Evolutionary conservation across 495 filamentous ascomycete genomes (phyloP).

Genomic region (Oidiodendron maius): DNA sequence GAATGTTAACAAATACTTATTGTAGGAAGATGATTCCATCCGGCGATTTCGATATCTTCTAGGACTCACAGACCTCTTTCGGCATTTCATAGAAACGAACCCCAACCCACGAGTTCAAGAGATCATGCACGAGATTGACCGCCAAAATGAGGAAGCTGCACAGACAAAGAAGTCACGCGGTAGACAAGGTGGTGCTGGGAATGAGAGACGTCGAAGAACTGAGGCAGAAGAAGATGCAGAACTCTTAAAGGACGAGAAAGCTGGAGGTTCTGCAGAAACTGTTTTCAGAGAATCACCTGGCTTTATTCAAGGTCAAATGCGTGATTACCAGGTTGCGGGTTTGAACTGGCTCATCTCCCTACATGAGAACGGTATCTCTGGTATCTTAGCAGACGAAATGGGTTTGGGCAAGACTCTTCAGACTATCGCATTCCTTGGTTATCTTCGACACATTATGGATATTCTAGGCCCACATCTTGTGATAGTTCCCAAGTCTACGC

Average conservation of each 20-base stretch:
- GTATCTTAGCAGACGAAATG: conserved; percentile 97
- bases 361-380: conserved; percentile 97
- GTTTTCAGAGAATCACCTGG: conserved; percentile 88
- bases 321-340: conserved; percentile 92
- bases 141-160: conserved; percentile 73
- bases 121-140: conserved; percentile 88
- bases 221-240: conserved; percentile 98
- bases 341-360: conserved; percentile 98
- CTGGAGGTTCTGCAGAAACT: conserved; percentile 76
- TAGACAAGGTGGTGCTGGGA: conserved; percentile 80
- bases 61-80: conserved; percentile 93
- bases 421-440: conserved; percentile 85
- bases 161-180: conserved; percentile 65
- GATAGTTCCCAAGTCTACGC: conserved; percentile 91
- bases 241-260: conserved; percentile 83
- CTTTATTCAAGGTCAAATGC: conserved; percentile 83
- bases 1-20: background rate
- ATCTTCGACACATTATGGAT: conserved; percentile 81
- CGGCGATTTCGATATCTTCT: conserved; percentile 93
- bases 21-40: conserved; percentile 89
- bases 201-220: conserved; percentile 74
- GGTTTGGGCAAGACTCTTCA: conserved; percentile 92
- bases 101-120: conserved; percentile 87
- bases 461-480: conserved; percentile 92
- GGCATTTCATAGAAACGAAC: conserved; percentile 98